Base-by-base conservation (phyloP, 2,329 filamentous ascomycete genomes). In the Penicillium nordicum region DNA sequence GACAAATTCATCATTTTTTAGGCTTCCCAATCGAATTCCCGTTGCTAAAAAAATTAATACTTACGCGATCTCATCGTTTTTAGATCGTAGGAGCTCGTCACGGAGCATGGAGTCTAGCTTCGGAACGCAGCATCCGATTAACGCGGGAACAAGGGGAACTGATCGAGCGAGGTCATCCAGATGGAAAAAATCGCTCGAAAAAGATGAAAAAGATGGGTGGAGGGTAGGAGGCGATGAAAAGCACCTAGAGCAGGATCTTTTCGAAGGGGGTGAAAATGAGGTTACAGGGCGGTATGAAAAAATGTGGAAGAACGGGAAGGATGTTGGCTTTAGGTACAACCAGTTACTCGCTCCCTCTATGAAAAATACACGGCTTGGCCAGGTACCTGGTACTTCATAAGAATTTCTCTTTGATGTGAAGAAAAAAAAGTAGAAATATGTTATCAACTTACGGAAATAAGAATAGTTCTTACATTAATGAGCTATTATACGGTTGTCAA, bases 51-150 rank as follows among this genome's bases (percentile, higher is more conserved):
- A 63, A 64, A 69, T 66, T 66, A 70, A 72, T 68, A 77, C 76
- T 68, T 71, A 80, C 78, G 76, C 74, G 75, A 79, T 77, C 76
- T 80, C 77, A 75, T 78, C 74, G 68, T 77, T 77, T 72, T 79
- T 79, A 70, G 74, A 75, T 68, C 72, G 74, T 68, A 79, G 73
- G 67, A 78, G 76, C 74, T 78, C 76, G 73, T 78, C 75, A 65
- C 74, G 73, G 74, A 78, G 74, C 76, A 79, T 79, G 70, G 75
- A 75, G 76, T 72, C 74, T 75, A 75, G 68, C 73, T 76, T 69
- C 71, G 73, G 69, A 73, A 76, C 68, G 72, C 74, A 72, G 72
- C 78, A 79, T 79, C 73, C 76, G 76, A 79, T 77, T 77, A 72
- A 76, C 74, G 74, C 72, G 74, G 72, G 69, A 67, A 75, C 76